These are phyloP conservation scores for Ogataea trehaloabstinens DNA, from an alignment of 805 yeast species.

Conservation along the genomic window DNA sequence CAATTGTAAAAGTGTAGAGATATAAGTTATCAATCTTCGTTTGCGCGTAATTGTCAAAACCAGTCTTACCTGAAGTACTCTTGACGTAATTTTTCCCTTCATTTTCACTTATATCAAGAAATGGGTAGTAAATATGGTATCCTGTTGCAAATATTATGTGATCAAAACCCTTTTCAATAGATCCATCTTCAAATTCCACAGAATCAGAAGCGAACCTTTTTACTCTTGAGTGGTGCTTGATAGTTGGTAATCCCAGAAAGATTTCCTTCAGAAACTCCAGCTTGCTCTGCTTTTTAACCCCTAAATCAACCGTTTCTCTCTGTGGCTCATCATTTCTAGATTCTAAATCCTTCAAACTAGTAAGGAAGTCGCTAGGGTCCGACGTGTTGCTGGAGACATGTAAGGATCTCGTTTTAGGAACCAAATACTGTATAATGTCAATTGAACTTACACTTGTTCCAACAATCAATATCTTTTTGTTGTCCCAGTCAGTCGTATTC, in stretches of 20 bases:
- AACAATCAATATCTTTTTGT: conserved; percentile 30
- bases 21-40: conserved; percentile 24
- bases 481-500: conserved; percentile 23
- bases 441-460: conserved; percentile 63
- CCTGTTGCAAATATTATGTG: conserved; percentile 50
- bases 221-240: conserved; percentile 1
- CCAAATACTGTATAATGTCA: conserved; percentile 48
- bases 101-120: conserved; percentile 29
- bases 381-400: conserved; percentile 6
- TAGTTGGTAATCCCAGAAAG: conserved; percentile 41
- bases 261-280: conserved; percentile 35
- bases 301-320: conserved; percentile 13
- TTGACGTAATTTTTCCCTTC: conserved; percentile 14
- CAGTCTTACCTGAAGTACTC: conserved; percentile 35
- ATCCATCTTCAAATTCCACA: conserved; percentile 33
- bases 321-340: not conserved
- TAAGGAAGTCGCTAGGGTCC: not conserved
- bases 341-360: not conserved
- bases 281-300: conserved; percentile 25
- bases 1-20: conserved; percentile 34
- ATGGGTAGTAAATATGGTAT: conserved; percentile 46
- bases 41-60: conserved; percentile 11
- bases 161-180: conserved; percentile 33
- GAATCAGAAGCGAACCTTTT: conserved; percentile 39
- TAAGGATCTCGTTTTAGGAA: conserved; percentile 12